A percentile compares a stretch with the other conserved stretches of the same genome.
Evolutionary conservation across 2,329 filamentous ascomycete species (phyloP).

Genomic region (Xylaria sp.): DNA sequence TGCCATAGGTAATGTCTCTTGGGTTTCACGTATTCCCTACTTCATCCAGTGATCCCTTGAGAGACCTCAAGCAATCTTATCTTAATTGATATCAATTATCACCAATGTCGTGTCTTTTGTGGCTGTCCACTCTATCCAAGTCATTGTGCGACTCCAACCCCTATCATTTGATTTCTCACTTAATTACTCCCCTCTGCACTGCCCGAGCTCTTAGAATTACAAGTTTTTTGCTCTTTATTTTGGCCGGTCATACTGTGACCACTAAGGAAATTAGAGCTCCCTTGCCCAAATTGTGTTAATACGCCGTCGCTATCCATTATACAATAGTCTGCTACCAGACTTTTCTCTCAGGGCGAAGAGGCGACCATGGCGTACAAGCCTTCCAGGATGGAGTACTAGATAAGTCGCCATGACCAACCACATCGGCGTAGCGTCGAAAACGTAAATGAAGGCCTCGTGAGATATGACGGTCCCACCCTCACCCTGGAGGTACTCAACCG

Average conservation of each 20-base stretch:
- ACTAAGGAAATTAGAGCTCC: no score
- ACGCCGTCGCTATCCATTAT: neutral
- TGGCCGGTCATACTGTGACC: no score
- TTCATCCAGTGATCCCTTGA: neutral
- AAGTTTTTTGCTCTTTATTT: no score
- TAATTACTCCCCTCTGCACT: no score
- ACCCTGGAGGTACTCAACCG: slow-evolving; percentile 59
- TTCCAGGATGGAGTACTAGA: slow-evolving; percentile 14
- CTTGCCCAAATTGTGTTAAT: no score
- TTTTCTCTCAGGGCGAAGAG: neutral
- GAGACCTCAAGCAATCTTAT: neutral
- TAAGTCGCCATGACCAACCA: slow-evolving; percentile 54
- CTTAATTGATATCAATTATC: no score
- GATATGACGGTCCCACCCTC: slow-evolving; percentile 54
- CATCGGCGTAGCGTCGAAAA: slow-evolving; percentile 58
- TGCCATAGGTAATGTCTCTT: neutral
- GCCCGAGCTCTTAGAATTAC: no score
- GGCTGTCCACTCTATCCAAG: neutral
- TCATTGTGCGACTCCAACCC: no score
- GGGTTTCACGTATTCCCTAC: neutral
- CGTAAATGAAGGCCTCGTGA: slow-evolving; percentile 55
- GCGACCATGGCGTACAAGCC: slow-evolving; percentile 10
- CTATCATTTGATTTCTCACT: no score
- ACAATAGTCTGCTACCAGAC: neutral
- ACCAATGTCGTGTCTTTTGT: neutral